Percentiles rank a stretch among this genome's conserved stretches.
These are phyloP conservation scores for Cercophora samala DNA, from an alignment of 495 filamentous ascomycete genomes.

Conservation along the genomic window DNA sequence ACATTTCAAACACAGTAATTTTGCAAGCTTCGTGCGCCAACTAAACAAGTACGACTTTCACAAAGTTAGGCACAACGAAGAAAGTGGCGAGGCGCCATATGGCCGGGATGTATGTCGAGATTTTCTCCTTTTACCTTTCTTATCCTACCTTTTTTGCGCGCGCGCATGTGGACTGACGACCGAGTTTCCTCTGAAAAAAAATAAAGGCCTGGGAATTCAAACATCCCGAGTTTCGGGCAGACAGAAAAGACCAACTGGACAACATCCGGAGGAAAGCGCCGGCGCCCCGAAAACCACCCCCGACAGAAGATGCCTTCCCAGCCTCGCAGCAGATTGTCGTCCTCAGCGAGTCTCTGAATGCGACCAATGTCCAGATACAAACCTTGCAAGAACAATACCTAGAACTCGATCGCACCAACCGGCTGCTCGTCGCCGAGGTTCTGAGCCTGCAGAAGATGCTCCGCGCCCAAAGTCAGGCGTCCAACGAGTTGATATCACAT, in stretches of 20 bases:
- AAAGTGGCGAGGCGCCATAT: slow-evolving; percentile 85
- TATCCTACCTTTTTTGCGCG: not conserved
- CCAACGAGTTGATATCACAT: slow-evolving; percentile 50
- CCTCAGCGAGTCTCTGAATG: slow-evolving; percentile 80
- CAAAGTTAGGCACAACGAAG: slow-evolving; percentile 97
- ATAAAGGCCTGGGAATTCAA: slow-evolving; percentile 95
- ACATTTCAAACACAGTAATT: slow-evolving; percentile 99
- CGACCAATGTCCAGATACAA: slow-evolving; percentile 89
- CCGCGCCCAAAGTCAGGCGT: slow-evolving; percentile 61
- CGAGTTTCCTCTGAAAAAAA: not conserved
- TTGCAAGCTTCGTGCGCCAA: slow-evolving; percentile 97
- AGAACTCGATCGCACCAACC: slow-evolving; percentile 79
- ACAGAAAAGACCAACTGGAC: slow-evolving; percentile 94
- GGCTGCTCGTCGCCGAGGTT: slow-evolving; percentile 82
- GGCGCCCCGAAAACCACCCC: slow-evolving; percentile 73
- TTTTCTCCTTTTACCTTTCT: not conserved
- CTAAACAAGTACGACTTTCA: slow-evolving; percentile 99
- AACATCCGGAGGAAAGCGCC: slow-evolving; percentile 97
- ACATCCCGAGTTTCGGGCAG: slow-evolving; percentile 92
- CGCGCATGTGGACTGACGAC: not conserved
- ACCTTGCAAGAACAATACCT: slow-evolving; percentile 79
- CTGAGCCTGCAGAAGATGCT: slow-evolving; percentile 86
- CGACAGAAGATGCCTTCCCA: slow-evolving; percentile 69
- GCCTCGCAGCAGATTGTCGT: slow-evolving; percentile 79
- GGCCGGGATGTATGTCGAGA: slow-evolving; percentile 72